Evolutionary conservation across 805 yeast species (phyloP), one percentile per base, ranked within the genome.

Genomic region (Candida ortonii): DNA sequence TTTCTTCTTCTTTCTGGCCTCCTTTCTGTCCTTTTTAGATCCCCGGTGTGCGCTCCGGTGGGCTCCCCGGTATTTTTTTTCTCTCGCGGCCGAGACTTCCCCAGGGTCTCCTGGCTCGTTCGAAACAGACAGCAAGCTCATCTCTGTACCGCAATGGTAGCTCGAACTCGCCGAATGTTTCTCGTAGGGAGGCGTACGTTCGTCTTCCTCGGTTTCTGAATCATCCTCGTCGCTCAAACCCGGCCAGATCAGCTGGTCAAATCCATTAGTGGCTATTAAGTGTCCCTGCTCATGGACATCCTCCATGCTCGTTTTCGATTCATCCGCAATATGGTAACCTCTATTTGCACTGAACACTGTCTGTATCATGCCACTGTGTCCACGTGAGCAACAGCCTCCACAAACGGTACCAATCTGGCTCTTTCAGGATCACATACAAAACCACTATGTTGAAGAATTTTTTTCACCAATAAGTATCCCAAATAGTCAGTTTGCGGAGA

Each of bases 201-300:
- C 15, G 9, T 21, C 15, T 11, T 29, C n/a, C 34, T 20, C 46
- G 14, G 23, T 27, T 18, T 25, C 37, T 16, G 26, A 32, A n/a
- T 25, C 28, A 6, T 39, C 36, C 18, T 22, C 28, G 18, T 33
- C 32, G 16, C 34, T 25, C 9, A 10, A 19, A 1, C 35, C 39
- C 2, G 45, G 46, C 70, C 73, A 67, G n/a, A 56, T 44, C 14
- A 71, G 52, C 24, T 48, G 59, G 37, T 69, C 73, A 43, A 71
- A 65, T 10, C 77, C 78, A 45, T 61, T 61, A 2, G 64, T 57
- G 6, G 44, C 28, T n/a, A 52, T 13, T 1, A 33, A 26, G 13
- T 16, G 30, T 3, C 22, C 22, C 6, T 35, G 27, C 6, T 11
- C 20, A 9, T 27, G 18, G 5, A 47, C 46, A 1, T 39, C 29